A percentile compares a stretch with the other conserved stretches of the same genome.
phyloP scores from a whole-genome alignment of 805 yeast species.

The Candida coquimbonensis region DNA sequence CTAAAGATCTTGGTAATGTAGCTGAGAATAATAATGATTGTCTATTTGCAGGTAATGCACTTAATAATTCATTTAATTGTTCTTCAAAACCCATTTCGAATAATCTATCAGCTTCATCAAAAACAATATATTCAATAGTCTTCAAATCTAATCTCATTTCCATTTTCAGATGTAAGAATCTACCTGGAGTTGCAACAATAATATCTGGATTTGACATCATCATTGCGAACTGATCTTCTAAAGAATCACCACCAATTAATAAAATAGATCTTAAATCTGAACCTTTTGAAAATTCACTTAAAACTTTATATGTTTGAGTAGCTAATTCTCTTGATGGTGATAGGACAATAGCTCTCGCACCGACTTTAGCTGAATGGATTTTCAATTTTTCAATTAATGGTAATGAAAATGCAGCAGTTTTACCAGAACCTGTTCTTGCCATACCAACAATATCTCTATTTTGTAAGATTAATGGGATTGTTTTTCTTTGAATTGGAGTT shows the following conservation, averaged over 20 bases:
- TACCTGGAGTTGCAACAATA: constrained; percentile 94
- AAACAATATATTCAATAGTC: constrained; percentile 82
- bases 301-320: constrained; percentile 79
- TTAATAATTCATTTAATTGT: constrained; percentile 83
- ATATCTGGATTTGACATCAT: constrained; percentile 95
- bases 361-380: constrained; percentile 78
- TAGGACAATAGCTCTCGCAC: constrained; percentile 79
- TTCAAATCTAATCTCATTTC: constrained; percentile 88
- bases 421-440: constrained; percentile 99
- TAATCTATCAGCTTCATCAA: constrained; percentile 95
- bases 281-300: constrained; percentile 80
- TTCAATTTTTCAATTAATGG: constrained; percentile 86
- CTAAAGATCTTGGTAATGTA: constrained; percentile 84
- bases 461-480: constrained; percentile 84
- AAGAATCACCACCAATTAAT: constrained; percentile 96
- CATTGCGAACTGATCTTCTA: constrained; percentile 89
- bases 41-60: constrained; percentile 71
- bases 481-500: constrained; percentile 95
- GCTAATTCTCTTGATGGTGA: constrained; percentile 98
- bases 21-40: constrained; percentile 93
- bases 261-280: constrained; percentile 75
- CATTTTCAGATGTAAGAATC: constrained; percentile 90
- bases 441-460: constrained; percentile 95
- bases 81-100: constrained; percentile 96
- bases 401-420: constrained; percentile 91